These are phyloP conservation scores for Rhodotorula paludigena DNA, from an alignment of 768 basidiomycete species.

Conservation along the genomic window DNA sequence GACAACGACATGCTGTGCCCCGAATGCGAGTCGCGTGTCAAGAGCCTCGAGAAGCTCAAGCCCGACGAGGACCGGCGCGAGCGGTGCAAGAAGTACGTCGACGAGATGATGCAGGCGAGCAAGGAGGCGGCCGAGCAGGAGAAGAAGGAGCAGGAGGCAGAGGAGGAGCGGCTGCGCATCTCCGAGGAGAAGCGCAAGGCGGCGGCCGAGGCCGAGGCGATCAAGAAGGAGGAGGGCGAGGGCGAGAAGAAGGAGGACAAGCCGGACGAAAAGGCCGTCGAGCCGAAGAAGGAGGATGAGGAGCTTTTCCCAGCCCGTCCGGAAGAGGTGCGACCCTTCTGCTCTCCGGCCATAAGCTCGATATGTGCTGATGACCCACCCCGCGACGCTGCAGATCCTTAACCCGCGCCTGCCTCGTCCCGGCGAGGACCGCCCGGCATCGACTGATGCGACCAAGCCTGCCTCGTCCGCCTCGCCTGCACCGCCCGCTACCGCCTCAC, in stretches of 20 bases:
- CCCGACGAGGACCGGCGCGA: conserved; percentile 73
- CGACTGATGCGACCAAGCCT: conserved; percentile 1
- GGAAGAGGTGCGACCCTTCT: conserved; percentile 21
- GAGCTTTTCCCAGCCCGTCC: conserved; percentile 36
- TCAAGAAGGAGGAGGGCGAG: conserved; percentile 53
- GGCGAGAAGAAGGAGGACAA: conserved; percentile 28
- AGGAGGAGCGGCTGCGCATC: conserved; percentile 50
- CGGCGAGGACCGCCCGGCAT: background rate
- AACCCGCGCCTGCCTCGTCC: conserved; percentile 25
- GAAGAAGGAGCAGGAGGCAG: conserved; percentile 51
- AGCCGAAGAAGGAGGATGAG: conserved; percentile 36
- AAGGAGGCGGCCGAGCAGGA: conserved; percentile 43
- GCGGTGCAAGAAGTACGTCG: conserved; percentile 75
- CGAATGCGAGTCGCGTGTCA: conserved; percentile 77
- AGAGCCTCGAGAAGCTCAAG: conserved; percentile 78
- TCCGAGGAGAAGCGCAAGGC: conserved; percentile 26
- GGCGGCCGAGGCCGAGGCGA: conserved; percentile 31
- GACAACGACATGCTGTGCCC: conserved; percentile 95
- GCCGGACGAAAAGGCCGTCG: conserved; percentile 19
- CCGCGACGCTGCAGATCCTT: conserved; percentile 4
- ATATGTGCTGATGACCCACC: background rate
- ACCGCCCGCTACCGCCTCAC: background rate
- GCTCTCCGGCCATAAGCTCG: background rate
- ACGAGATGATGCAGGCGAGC: conserved; percentile 51
- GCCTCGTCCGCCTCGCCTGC: background rate